These are phyloP conservation scores for Cyclospora cayetanensis DNA, from an alignment of 169 alveolate species.

Conservation along the genomic window DNA sequence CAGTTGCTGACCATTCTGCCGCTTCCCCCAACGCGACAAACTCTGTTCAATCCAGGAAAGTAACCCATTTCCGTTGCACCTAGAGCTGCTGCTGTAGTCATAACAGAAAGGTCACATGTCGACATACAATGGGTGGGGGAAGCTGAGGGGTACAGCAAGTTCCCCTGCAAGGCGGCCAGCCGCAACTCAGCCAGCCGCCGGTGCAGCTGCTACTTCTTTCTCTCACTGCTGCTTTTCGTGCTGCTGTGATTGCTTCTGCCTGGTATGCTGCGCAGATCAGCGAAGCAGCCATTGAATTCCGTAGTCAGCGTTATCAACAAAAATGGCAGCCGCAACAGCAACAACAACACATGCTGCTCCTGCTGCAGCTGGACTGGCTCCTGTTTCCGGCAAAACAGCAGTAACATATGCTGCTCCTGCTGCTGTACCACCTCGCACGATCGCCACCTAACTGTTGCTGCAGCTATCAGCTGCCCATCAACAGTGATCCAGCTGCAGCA, in stretches of 20 bases:
- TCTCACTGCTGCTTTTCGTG: background rate
- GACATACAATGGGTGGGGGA: no score
- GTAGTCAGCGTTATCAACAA: background rate
- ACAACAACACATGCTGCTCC: no score
- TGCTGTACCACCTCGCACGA: no score
- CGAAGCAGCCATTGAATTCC: background rate
- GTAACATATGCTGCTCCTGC: no score
- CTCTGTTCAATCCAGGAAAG: background rate
- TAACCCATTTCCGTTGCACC: background rate
- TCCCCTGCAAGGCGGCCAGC: constrained; percentile 10
- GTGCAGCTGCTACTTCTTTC: background rate
- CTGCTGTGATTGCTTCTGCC: constrained; percentile 3
- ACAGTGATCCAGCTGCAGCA: background rate
- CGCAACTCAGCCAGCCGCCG: constrained; percentile 34
- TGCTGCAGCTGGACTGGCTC: no score
- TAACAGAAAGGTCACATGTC: no score
- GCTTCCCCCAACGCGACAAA: background rate
- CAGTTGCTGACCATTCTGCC: background rate
- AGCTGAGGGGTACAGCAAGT: no score
- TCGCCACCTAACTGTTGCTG: no score
- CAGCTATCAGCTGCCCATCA: no score
- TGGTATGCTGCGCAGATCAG: background rate
- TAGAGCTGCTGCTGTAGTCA: constrained; percentile 19
- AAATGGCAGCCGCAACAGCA: background rate
- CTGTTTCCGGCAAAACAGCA: no score